Percentiles rank a stretch among this genome's conserved stretches.
These are phyloP conservation scores for Dothistroma septosporum DNA, from an alignment of 2,329 filamentous ascomycete genomes.

Conservation along the genomic window DNA sequence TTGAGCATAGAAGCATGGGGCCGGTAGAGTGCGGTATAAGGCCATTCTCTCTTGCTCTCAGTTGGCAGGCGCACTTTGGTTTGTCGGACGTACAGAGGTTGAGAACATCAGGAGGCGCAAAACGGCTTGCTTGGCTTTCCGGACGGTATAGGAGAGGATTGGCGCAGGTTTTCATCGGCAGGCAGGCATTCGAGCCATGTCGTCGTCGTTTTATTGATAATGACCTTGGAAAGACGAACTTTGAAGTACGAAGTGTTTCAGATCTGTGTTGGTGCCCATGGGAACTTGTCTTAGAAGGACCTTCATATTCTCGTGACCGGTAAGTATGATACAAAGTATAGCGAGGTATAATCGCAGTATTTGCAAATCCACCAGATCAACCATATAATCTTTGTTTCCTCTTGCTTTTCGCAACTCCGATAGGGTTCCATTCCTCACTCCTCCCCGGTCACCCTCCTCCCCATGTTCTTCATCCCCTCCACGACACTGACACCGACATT, in stretches of 20 bases:
- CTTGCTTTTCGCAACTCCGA: neutral
- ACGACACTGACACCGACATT: constrained; percentile 19
- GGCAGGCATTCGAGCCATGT: neutral
- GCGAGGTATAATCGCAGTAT: neutral
- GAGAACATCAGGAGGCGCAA: no score
- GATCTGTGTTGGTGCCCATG: neutral
- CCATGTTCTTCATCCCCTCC: constrained; percentile 22
- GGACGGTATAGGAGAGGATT: no score
- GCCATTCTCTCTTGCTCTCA: no score
- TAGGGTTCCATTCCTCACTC: neutral
- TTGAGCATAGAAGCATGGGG: neutral
- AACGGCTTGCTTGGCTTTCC: no score
- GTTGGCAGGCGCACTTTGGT: no score
- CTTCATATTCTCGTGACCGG: neutral
- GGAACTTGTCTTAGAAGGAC: neutral
- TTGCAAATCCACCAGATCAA: neutral
- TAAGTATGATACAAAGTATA: neutral
- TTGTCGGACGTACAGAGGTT: no score
- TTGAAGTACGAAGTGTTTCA: no score
- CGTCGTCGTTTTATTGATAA: neutral
- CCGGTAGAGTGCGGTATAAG: no score
- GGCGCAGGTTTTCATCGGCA: neutral
- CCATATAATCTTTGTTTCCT: neutral
- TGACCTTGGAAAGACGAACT: no score
- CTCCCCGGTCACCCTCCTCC: constrained; percentile 16